Conservation (phyloP, 495 filamentous ascomycete species). For the Penicillium manginii region DNA sequence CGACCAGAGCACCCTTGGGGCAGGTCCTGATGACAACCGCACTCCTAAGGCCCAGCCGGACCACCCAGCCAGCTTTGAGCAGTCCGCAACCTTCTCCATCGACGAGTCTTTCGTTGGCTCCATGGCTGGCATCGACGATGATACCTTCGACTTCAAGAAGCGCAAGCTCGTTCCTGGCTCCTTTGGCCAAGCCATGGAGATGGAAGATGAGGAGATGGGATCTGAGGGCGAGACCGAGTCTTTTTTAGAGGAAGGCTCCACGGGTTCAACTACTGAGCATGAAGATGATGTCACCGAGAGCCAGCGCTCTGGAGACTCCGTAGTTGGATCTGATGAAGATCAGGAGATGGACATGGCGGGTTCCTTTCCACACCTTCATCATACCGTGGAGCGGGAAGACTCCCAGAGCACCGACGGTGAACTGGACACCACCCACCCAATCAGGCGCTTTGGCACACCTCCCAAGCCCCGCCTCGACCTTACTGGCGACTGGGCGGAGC, state of each 20-base stretch:
- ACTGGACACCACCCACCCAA: slow-evolving; percentile 47
- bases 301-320: slow-evolving; percentile 63
- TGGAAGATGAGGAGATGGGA: slow-evolving; percentile 49
- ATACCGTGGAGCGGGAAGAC: slow-evolving; percentile 66
- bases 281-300: slow-evolving; percentile 64
- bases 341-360: slow-evolving; percentile 79
- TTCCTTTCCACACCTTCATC: slow-evolving; percentile 67
- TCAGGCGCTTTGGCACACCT: slow-evolving; percentile 58
- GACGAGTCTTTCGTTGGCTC: slow-evolving; percentile 53
- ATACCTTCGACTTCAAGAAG: slow-evolving; percentile 83
- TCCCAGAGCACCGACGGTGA: slow-evolving; percentile 47
- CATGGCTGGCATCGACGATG: slow-evolving; percentile 64
- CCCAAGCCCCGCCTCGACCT: slow-evolving; percentile 60
- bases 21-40: slow-evolving; percentile 58
- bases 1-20: slow-evolving; percentile 61
- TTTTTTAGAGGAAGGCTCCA: slow-evolving; percentile 91
- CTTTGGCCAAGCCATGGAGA: slow-evolving; percentile 68
- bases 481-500: slow-evolving; percentile 81
- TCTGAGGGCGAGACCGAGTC: slow-evolving; percentile 58
- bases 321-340: slow-evolving; percentile 70
- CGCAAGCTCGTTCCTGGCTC: slow-evolving; percentile 72
- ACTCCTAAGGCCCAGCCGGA: slow-evolving; percentile 55
- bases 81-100: slow-evolving; percentile 51
- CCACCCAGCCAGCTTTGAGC: slow-evolving; percentile 46
- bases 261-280: slow-evolving; percentile 72